A percentile compares a stretch with the other conserved stretches of the same genome.
phyloP scores from a whole-genome alignment of 225 moss, liverwort and hornwort species.

The Polytrichum commune region DNA sequence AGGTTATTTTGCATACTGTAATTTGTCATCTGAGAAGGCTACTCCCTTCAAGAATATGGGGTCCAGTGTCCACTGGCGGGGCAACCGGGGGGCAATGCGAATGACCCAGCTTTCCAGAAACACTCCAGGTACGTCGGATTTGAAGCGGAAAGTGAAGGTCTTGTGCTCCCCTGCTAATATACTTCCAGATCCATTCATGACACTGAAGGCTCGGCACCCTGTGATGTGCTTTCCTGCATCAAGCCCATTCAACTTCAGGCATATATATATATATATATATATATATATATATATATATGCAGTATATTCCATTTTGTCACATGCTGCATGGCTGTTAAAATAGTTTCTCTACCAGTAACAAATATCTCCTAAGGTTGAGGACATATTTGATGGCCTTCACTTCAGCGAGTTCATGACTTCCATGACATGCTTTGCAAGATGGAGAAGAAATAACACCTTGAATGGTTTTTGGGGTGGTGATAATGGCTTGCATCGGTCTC shows the following conservation, averaged over 20 bases:
- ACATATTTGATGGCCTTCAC: too few species aligned
- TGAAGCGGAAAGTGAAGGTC: slow-evolving; percentile 26
- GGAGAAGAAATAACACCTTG: slow-evolving; percentile 4
- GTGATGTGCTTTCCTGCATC: slow-evolving; percentile 18
- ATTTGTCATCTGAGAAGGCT: slow-evolving; percentile 24
- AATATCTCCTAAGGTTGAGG: too few species aligned
- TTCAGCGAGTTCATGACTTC: too few species aligned
- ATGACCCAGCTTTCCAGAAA: slow-evolving; percentile 38
- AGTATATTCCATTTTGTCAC: too few species aligned
- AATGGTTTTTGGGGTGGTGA: slow-evolving; percentile 9
- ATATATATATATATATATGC: too few species aligned
- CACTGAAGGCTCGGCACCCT: slow-evolving; percentile 15
- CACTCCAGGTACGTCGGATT: slow-evolving; percentile 27
- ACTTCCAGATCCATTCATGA: slow-evolving; percentile 31
- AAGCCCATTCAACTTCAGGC: too few species aligned
- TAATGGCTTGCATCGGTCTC: slow-evolving; percentile 30
- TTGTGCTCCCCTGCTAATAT: slow-evolving; percentile 14
- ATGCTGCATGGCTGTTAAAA: too few species aligned
- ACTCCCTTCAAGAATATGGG: slow-evolving; percentile 48
- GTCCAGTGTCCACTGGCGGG: slow-evolving; percentile 20
- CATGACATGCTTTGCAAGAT: too few species aligned
- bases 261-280: too few species aligned
- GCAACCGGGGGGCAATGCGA: slow-evolving; percentile 19
- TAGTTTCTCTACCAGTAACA: too few species aligned
- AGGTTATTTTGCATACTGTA: slow-evolving; percentile 14